Percentiles rank a stretch among this genome's conserved stretches.
phyloP scores from a whole-genome alignment of 1,284 basidiomycete species.

The Ceratobasidium sp. region DNA sequence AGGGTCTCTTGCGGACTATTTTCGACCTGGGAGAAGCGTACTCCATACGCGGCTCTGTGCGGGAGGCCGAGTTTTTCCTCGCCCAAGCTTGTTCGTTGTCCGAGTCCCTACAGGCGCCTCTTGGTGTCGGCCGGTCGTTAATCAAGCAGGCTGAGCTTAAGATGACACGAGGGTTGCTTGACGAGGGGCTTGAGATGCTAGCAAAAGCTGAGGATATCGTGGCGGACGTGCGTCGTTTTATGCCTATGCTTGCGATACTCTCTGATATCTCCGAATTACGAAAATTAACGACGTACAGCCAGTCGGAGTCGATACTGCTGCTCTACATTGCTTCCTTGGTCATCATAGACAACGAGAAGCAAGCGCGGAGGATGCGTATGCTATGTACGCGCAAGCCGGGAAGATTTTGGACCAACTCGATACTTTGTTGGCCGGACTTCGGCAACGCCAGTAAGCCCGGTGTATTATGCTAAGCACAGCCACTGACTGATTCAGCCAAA shows the following conservation, averaged over 20 bases:
- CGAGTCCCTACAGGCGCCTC: constrained; percentile 71
- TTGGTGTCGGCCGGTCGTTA: constrained; percentile 72
- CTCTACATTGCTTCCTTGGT: constrained; percentile 72
- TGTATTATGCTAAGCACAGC: background rate
- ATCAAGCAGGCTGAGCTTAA: constrained; percentile 76
- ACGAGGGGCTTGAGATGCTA: constrained; percentile 67
- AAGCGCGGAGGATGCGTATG: constrained; percentile 64
- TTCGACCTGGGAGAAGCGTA: constrained; percentile 75
- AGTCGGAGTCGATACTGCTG: constrained; percentile 69
- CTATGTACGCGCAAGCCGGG: constrained; percentile 57
- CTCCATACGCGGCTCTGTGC: constrained; percentile 77
- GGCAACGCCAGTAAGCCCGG: constrained; percentile 50
- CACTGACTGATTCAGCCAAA: background rate
- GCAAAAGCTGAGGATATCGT: constrained; percentile 62
- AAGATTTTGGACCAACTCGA: constrained; percentile 62
- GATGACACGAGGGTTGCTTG: constrained; percentile 69
- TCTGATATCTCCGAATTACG: no score
- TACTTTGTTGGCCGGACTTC: constrained; percentile 13
- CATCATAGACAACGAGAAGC: constrained; percentile 59
- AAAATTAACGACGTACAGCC: constrained; percentile 28
- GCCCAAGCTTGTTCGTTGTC: constrained; percentile 79
- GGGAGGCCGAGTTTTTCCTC: constrained; percentile 85
- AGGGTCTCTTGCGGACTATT: constrained; percentile 71
- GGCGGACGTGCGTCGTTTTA: constrained; percentile 50
- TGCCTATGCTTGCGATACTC: background rate